These are phyloP conservation scores for Drechmeria coniospora DNA, from an alignment of 2,329 filamentous ascomycete species.

Conservation along the genomic window DNA sequence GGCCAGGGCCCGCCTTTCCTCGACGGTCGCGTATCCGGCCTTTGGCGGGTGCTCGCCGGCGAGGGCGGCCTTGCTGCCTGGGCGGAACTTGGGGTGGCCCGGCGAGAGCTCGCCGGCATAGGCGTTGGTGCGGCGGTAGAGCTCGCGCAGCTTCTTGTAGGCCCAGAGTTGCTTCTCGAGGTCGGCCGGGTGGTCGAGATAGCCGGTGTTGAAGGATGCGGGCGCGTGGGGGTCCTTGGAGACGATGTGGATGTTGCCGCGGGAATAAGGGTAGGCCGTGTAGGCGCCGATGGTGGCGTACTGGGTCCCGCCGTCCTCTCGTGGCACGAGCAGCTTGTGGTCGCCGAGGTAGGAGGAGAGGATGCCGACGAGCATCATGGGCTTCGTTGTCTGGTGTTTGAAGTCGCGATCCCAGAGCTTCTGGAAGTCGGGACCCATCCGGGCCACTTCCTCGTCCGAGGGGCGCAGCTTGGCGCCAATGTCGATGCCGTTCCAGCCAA, in stretches of 20 bases:
- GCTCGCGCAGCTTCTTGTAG: slow-evolving; percentile 48
- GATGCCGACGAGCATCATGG: slow-evolving; percentile 27
- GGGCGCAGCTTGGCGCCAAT: slow-evolving; percentile 40
- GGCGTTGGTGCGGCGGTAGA: slow-evolving; percentile 36
- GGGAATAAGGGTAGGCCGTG: slow-evolving; percentile 44
- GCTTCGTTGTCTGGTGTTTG: slow-evolving; percentile 23
- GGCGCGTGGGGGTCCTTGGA: slow-evolving; percentile 23
- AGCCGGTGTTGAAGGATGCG: slow-evolving; percentile 40
- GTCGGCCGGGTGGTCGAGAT: slow-evolving; percentile 30
- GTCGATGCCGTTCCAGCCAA: slow-evolving; percentile 45
- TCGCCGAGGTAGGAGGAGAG: slow-evolving; percentile 13
- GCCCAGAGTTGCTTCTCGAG: slow-evolving; percentile 43
- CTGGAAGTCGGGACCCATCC: slow-evolving; percentile 36
- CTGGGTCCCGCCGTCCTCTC: slow-evolving; percentile 15
- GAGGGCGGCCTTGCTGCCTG: slow-evolving; percentile 21
- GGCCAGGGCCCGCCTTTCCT: slow-evolving; percentile 11
- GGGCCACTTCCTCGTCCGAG: slow-evolving; percentile 32
- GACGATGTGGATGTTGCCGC: slow-evolving; percentile 45
- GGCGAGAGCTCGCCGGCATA: slow-evolving; percentile 29
- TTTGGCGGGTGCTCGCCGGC: slow-evolving; percentile 10
- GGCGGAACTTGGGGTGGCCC: slow-evolving; percentile 26
- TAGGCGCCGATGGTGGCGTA: slow-evolving; percentile 37
- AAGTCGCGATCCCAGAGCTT: slow-evolving; percentile 41
- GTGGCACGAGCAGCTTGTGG: slow-evolving; percentile 1
- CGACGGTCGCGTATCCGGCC: slow-evolving; percentile 7